Evolutionary conservation across 2,329 filamentous ascomycete species (phyloP).

Genomic region (Phyllosticta citrichinensis): DNA sequence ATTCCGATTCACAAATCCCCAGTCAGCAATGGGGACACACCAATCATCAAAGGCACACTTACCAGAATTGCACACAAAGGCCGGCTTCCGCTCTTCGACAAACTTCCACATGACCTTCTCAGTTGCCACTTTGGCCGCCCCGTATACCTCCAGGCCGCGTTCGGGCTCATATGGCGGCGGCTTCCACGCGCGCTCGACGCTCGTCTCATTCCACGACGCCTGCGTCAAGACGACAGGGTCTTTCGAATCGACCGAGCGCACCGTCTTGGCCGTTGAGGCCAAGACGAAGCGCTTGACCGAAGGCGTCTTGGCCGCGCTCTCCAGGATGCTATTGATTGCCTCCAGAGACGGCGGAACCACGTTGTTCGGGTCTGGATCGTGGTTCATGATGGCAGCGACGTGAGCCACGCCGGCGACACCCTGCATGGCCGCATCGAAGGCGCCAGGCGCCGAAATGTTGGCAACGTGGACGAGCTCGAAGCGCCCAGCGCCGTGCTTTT

Average conservation of each 20-base stretch:
- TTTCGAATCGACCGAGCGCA: neutral
- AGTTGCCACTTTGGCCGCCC: constrained; percentile 37
- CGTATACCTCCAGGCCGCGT: constrained; percentile 28
- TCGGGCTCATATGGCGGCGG: neutral
- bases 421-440: neutral
- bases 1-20: neutral
- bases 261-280: neutral
- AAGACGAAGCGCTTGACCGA: constrained; percentile 2
- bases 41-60: neutral
- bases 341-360: neutral
- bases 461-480: neutral
- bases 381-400: neutral
- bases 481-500: neutral
- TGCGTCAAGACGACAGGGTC: neutral
- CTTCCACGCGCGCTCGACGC: neutral
- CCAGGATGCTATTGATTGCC: neutral
- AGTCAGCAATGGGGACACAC: neutral
- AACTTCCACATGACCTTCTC: constrained; percentile 41
- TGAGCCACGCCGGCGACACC: neutral
- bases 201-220: neutral
- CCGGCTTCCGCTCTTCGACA: constrained; percentile 32
- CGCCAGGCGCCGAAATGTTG: neutral
- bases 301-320: neutral
- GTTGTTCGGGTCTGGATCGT: neutral
- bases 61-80: constrained; percentile 34